Base-by-base conservation (phyloP, 768 basidiomycete species). In the Suillus fuscotomentosus region DNA sequence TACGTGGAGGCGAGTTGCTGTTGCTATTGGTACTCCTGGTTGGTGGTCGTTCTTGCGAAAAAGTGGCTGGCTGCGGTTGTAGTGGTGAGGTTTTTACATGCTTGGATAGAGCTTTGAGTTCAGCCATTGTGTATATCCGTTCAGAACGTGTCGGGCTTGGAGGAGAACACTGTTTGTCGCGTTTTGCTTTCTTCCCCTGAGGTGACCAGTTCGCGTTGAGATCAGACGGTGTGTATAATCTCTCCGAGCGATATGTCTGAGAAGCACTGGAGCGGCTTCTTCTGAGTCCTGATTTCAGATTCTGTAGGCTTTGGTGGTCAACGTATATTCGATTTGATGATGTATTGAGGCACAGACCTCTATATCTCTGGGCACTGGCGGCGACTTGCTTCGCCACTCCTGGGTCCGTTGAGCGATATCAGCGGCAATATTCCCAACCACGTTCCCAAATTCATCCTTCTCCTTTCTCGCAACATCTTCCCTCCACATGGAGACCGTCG, bases 401-500 rank as follows among this genome's bases (percentile, higher is more conserved):
- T 41, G 65, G 38, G 20, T 65, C 38, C 51, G 66, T 54, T 66
- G 68, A 34, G 61, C 48, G n/a, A 70, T 51, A 31, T 66, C 67
- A 42, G 66, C 53, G 31, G 9, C 71, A 31, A 59, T 69, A 48
- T 22, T 66, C 54, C 55, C 39, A 9, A 55, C 27, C 24, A 69
- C 62, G 36, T 60, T 72, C 48, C 73, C 74, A 36, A 70, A 69
- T 31, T 75, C 75, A 45, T 67, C 65, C 51, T 39, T 56, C 39
- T 70, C 75, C 60, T 81, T 79, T 60, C 77, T 73, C 5, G 82
- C 81, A 0, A 84, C 83, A 51, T 83, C 81, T 68, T 87, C 83
- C 41, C 85, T 76, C 87, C 87, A 88, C 10, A 79, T 80, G 27
- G 78, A 81, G 61, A 88, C 82, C 55, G 83, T 84, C 6, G 67